Conservation (phyloP, 2,329 filamentous ascomycete species). For the Zasmidium angulare region DNA sequence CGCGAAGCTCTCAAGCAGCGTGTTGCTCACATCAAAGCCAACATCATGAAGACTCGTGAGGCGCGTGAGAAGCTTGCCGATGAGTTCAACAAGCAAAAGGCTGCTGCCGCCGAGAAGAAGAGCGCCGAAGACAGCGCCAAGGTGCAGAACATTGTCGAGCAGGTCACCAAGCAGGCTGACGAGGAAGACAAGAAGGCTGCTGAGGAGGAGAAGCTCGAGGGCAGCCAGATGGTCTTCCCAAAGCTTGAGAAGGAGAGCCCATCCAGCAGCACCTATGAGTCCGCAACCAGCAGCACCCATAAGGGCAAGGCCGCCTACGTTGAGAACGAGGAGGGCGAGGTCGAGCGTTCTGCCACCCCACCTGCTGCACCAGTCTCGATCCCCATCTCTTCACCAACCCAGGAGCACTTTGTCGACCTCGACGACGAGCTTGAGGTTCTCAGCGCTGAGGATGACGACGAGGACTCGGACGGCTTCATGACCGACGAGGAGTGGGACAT, state of each 20-base stretch:
- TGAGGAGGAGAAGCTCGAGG: slow-evolving; percentile 24
- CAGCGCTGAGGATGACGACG: slow-evolving; percentile 61
- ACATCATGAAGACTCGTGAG: slow-evolving; percentile 33
- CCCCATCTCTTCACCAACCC: slow-evolving; percentile 29
- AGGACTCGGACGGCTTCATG: slow-evolving; percentile 73
- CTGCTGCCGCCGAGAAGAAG: slow-evolving; percentile 30
- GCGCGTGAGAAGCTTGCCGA: slow-evolving; percentile 28
- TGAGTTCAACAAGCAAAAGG: slow-evolving; percentile 28
- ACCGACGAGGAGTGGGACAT: slow-evolving; percentile 99
- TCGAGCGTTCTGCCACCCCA: slow-evolving; percentile 40
- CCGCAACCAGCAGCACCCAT: slow-evolving; percentile 37
- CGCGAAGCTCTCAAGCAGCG: slow-evolving; percentile 33
- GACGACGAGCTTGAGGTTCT: slow-evolving; percentile 51
- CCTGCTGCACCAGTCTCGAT: slow-evolving; percentile 16
- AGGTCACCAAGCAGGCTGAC: slow-evolving; percentile 38
- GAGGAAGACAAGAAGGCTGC: slow-evolving; percentile 34
- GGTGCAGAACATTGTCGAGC: slow-evolving; percentile 32
- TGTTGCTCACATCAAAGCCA: slow-evolving; percentile 33
- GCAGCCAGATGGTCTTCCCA: slow-evolving; percentile 90
- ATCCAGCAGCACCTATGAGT: slow-evolving; percentile 72
- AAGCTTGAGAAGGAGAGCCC: slow-evolving; percentile 94
- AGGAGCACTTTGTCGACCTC: slow-evolving; percentile 49
- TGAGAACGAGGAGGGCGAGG: slow-evolving; percentile 60
- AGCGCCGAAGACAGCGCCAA: slow-evolving; percentile 27
- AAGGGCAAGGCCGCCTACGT: slow-evolving; percentile 53